Base-by-base conservation (phyloP, 1,284 basidiomycete species). In the Cutaneotrichosporon sp. region DNA sequence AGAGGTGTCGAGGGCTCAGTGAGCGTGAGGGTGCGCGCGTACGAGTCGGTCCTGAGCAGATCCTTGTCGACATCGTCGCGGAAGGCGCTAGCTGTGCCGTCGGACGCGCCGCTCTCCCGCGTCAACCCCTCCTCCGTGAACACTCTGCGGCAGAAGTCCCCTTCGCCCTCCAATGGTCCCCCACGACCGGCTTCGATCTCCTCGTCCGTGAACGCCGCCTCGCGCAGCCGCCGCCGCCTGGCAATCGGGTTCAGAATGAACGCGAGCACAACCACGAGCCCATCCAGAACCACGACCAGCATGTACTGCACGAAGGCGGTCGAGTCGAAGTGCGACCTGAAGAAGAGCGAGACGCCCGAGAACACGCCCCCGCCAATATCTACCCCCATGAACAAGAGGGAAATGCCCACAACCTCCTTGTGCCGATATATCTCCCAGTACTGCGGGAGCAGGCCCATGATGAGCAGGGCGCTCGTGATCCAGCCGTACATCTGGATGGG, bases 351-450 rank as follows among this genome's bases (percentile, higher is more conserved):
- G 9, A 87, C 73, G 58, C 82, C 78, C 34, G 70, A 74, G 71
- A 88, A 88, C 10, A 90, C 70, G 4, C 84, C 87, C 27, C 87
- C 87, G 16, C 82, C 65, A 48, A 84, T 80, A 67, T 90, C 88
- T 47, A 89, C 78, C 1, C 75, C 61, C 76, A 90, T 84, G 74
- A 90, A 89, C 3, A 77, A 39, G 44, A 86, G 72, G 1, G 84
- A 86, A 53, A 91, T 83, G 5, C 87, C 87, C 25, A 84, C 72
- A 38, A 90, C 88, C 66, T 88, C 83, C 57, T 77, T 77, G 59
- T 78, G 78, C 60, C 80, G 80, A 74, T 81, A 85, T 38, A 90
- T 90, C 68, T 89, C 87, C 54, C 67, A 76, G 60, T 78, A 81
- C 61, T 81, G 79, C 2, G 80, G 79, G 79, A 88, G 63, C 10